phyloP scores from a whole-genome alignment of 2,329 filamentous ascomycete genomes.

The Calonectria ilicicola region DNA sequence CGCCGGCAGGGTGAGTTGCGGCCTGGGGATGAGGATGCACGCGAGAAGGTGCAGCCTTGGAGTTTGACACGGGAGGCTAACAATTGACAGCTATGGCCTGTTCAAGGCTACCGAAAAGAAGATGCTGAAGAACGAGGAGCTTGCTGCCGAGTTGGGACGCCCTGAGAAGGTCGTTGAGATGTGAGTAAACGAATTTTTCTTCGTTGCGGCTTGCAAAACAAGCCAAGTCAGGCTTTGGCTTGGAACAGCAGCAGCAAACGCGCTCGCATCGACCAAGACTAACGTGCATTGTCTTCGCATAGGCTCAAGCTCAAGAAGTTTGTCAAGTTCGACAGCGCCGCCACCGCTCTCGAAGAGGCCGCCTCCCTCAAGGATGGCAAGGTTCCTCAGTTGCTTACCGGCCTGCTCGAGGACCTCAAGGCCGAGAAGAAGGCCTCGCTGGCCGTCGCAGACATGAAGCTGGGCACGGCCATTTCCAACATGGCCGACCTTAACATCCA shows the following conservation, averaged over 20 bases:
- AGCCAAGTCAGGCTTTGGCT: not conserved
- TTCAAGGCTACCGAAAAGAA: slow-evolving; percentile 99
- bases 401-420: slow-evolving; percentile 89
- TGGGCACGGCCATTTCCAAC: slow-evolving; percentile 92
- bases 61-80: slow-evolving; percentile 42
- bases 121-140: slow-evolving; percentile 87
- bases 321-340: slow-evolving; percentile 95
- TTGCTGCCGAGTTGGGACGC: slow-evolving; percentile 79
- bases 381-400: slow-evolving; percentile 87
- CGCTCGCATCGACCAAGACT: slow-evolving; percentile 19
- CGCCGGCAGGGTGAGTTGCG: slow-evolving; percentile 78
- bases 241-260: not conserved
- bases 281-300: slow-evolving; percentile 15
- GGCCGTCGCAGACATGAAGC: slow-evolving; percentile 92
- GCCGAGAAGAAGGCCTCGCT: slow-evolving; percentile 97
- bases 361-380: slow-evolving; percentile 92
- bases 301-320: slow-evolving; percentile 97
- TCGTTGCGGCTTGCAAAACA: slow-evolving; percentile 11
- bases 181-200: slow-evolving; percentile 65
- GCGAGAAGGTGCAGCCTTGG: slow-evolving; percentile 23
- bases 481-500: slow-evolving; percentile 89
- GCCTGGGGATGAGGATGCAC: slow-evolving; percentile 20
- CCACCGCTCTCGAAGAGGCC: slow-evolving; percentile 90
- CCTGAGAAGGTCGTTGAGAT: slow-evolving; percentile 89
- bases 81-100: slow-evolving; percentile 83